These are phyloP conservation scores for Kernera saxatilis DNA, from an alignment of 345 rosid species.

Conservation along the genomic window DNA sequence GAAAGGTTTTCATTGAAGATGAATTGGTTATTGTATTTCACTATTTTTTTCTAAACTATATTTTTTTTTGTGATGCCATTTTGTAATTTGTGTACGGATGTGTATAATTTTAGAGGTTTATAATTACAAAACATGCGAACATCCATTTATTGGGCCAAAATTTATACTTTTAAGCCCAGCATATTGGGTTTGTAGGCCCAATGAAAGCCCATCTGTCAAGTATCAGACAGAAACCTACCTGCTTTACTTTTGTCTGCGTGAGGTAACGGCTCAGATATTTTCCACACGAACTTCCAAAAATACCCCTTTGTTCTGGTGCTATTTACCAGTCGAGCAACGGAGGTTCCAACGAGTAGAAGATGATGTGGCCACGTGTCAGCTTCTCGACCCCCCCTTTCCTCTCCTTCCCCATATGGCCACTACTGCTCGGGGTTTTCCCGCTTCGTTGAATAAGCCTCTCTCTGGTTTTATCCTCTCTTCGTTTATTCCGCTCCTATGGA, in stretches of 20 bases:
- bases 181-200: not conserved
- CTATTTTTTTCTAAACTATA: not conserved
- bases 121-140: not conserved
- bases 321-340: not conserved
- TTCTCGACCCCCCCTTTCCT: conserved; percentile 45
- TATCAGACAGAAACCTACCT: not conserved
- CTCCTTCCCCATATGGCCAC: conserved; percentile 35
- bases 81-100: too few relatives aligned
- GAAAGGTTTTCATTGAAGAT: not conserved
- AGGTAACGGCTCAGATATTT: conserved; percentile 31
- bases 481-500: conserved; percentile 23
- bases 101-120: too few relatives aligned
- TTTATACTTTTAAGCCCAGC: not conserved
- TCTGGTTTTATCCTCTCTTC: conserved; percentile 31
- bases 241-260: not conserved
- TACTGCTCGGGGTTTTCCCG: conserved; percentile 55
- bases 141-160: not conserved
- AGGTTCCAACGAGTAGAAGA: conserved; percentile 40
- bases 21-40: not conserved
- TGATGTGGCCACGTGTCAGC: conserved; percentile 62
- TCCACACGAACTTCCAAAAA: not conserved
- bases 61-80: not conserved
- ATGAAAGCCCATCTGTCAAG: not conserved
- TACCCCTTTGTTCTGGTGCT: not conserved
- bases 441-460: conserved; percentile 29